Evolutionary conservation across 257 asterid genomes (phyloP), one percentile per base, ranked within the genome.

Genomic region (Nicotiana attenuata): DNA sequence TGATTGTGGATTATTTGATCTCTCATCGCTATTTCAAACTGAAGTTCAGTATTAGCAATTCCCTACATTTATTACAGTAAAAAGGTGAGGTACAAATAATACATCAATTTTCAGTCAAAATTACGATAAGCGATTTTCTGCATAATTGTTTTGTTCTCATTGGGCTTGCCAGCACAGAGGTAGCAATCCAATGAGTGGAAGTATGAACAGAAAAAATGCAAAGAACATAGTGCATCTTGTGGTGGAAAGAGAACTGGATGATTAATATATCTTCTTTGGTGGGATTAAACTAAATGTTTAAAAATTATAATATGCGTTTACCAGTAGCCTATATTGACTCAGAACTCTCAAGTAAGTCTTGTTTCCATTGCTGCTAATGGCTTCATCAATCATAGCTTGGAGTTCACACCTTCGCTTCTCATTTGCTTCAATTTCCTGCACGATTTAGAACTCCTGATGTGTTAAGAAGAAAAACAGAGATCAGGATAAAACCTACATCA

Each of bases 321-420:
- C 99, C 98, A 95, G 91, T 81, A 95, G 94, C 83, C 97, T 91
- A 89, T 95, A 95, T 84, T 95, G 99, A 85, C 95, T 93, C 78
- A 93, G 92, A 85, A 95, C 93, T 77, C 97, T 90, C 93, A 95
- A 87, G 86, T 92, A 95, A 76, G 97, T 91, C 85, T 89, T 91
- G 87, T 90, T 93, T 81, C 97, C 94, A 82, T 95, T 93, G 88
- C 91, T 90, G 89, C 88, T 91, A 80, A 95, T 92, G 71, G 98
- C 91, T 85, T 90, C 98, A 84, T 95, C 97, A 69, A 93, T 90
- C 98, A 93, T 92, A 83, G 88, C 87, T 80, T 95, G 98, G 69
- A 95, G 89, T 86, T 93, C 94, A 85, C 90, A 84, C 87, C 91
- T 88, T 67, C 89, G 92, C 84, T 89, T 91, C 88, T 95, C 99